Percentiles rank a stretch among this genome's conserved stretches.
These are phyloP conservation scores for Guadua angustifolia DNA, from an alignment of 176 grass and related monocot species.

Conservation along the genomic window DNA sequence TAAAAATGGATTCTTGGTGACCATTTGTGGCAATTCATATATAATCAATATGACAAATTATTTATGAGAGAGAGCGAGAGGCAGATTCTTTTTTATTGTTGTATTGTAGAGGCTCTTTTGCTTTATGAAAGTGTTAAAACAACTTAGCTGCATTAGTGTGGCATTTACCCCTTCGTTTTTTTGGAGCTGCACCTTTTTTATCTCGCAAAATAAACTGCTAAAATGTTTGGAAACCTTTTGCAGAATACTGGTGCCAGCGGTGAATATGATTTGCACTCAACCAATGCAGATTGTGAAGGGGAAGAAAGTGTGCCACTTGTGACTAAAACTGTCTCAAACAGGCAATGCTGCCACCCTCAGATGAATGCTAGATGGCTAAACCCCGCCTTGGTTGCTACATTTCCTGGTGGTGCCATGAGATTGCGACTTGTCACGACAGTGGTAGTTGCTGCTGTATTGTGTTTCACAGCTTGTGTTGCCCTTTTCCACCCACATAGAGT, in stretches of 20 bases:
- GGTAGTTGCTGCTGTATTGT: conserved; percentile 63
- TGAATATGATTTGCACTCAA: conserved; percentile 34
- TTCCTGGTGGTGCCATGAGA: conserved; percentile 54
- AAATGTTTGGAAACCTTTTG: conserved; percentile 34
- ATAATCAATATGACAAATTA: conserved; percentile 2
- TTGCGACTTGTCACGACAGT: conserved; percentile 48
- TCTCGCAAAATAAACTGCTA: conserved; percentile 21
- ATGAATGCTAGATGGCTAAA: conserved; percentile 36
- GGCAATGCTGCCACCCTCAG: conserved; percentile 50
- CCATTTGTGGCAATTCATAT: conserved; percentile 1
- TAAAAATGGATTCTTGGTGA: not conserved
- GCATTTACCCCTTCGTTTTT: not conserved
- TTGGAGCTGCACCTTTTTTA: not conserved
- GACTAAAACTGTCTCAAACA: conserved; percentile 48
- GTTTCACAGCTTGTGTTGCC: conserved; percentile 72
- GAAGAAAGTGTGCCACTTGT: conserved; percentile 60
- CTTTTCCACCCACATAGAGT: conserved; percentile 73
- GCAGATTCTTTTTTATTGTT: not conserved
- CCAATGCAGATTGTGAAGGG: conserved; percentile 27
- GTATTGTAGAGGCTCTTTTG: not conserved
- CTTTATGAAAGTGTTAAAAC: conserved; percentile 3
- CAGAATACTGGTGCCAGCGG: conserved; percentile 45
- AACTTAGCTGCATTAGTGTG: not conserved
- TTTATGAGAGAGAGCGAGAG: not conserved
- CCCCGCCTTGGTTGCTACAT: conserved; percentile 32